A percentile compares a stretch with the other conserved stretches of the same genome.
These are phyloP conservation scores for Zygoascus ofunaensis DNA, from an alignment of 805 yeast species.

Conservation along the genomic window DNA sequence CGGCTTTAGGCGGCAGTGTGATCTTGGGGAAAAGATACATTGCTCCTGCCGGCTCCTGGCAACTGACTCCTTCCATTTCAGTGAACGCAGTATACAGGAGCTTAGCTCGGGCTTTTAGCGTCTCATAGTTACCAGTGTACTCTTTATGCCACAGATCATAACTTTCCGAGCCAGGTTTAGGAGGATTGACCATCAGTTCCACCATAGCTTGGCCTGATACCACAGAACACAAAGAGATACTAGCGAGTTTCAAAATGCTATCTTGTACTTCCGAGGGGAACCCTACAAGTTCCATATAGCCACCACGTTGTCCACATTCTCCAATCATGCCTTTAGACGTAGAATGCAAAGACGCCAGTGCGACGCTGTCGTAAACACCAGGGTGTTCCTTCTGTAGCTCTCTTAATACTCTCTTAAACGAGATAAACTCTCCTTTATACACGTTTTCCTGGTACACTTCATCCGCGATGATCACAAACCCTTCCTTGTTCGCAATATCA, in stretches of 20 bases:
- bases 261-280: slow-evolving; percentile 61
- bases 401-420: slow-evolving; percentile 72
- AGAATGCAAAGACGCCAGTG: slow-evolving; percentile 91
- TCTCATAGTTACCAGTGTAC: slow-evolving; percentile 48
- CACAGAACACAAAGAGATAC: slow-evolving; percentile 87
- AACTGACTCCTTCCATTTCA: slow-evolving; percentile 69
- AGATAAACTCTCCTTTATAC: slow-evolving; percentile 69
- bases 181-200: slow-evolving; percentile 91
- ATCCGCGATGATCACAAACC: slow-evolving; percentile 85
- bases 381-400: slow-evolving; percentile 46
- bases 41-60: slow-evolving; percentile 93
- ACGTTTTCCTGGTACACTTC: slow-evolving; percentile 96
- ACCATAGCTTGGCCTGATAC: slow-evolving; percentile 91
- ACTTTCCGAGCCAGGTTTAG: slow-evolving; percentile 66
- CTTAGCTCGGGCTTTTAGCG: slow-evolving; percentile 55
- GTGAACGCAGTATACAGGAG: slow-evolving; percentile 61
- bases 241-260: slow-evolving; percentile 73
- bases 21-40: slow-evolving; percentile 92
- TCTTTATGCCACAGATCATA: slow-evolving; percentile 59
- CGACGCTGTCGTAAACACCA: slow-evolving; percentile 59
- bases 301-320: slow-evolving; percentile 99
- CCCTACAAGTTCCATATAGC: slow-evolving; percentile 90
- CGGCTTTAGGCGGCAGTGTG: slow-evolving; percentile 53
- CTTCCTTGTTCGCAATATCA: slow-evolving; percentile 72
- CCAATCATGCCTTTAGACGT: slow-evolving; percentile 96